Conservation (phyloP, 164 flowering plant species). For the Magnolia kwangsiensis region DNA sequence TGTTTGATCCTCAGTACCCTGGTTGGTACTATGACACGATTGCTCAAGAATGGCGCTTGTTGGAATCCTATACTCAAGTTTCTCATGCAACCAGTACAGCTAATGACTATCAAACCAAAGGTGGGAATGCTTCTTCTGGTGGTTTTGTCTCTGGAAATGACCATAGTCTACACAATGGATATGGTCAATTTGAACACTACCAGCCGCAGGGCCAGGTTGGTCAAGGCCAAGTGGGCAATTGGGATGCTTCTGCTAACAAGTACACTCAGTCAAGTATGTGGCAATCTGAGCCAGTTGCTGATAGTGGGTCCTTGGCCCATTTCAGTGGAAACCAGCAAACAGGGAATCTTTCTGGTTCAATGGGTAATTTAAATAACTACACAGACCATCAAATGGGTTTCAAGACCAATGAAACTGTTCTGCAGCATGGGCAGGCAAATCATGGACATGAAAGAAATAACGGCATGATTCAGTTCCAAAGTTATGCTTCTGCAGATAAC, state of each 20-base stretch:
- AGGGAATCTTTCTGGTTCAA: slow-evolving; percentile 27
- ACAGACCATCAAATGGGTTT: slow-evolving; percentile 31
- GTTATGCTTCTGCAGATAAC: slow-evolving; percentile 35
- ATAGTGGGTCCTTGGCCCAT: slow-evolving; percentile 16
- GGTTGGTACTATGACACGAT: slow-evolving; percentile 89
- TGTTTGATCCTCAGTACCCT: slow-evolving; percentile 93
- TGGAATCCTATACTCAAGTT: slow-evolving; percentile 50
- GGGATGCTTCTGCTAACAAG: slow-evolving; percentile 36
- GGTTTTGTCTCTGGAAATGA: slow-evolving; percentile 4
- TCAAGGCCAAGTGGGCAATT: slow-evolving; percentile 19
- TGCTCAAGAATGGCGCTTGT: slow-evolving; percentile 58
- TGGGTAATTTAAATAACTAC: slow-evolving; percentile 20
- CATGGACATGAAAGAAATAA: slow-evolving; percentile 27
- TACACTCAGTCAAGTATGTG: slow-evolving; percentile 35
- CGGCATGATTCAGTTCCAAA: slow-evolving; percentile 22
- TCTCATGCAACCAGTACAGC: slow-evolving; percentile 29
- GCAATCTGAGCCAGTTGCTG: slow-evolving; percentile 34
- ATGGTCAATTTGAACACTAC: slow-evolving; percentile 2
- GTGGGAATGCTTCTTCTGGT: slow-evolving; percentile 28
- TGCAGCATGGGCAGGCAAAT: slow-evolving; percentile 28
- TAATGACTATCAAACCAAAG: slow-evolving; percentile 38
- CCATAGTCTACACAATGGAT: slow-evolving; percentile 17
- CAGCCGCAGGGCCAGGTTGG: neutral
- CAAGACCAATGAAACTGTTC: slow-evolving; percentile 27
- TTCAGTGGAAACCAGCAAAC: slow-evolving; percentile 32